These are phyloP conservation scores for Colletotrichum coccodes DNA, from an alignment of 2,329 filamentous ascomycete genomes.

Conservation along the genomic window DNA sequence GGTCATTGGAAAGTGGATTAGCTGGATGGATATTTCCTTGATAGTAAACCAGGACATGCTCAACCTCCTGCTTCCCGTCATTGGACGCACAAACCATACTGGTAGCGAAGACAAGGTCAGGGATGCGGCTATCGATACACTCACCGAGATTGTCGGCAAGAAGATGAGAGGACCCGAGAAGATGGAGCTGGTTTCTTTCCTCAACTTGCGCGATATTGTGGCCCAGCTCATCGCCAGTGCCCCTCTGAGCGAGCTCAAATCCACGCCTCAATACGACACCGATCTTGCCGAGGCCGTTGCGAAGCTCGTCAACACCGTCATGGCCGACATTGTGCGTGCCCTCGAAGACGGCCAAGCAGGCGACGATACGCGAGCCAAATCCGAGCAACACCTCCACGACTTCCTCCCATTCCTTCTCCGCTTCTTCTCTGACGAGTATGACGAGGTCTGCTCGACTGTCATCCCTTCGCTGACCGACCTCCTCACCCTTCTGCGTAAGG, in stretches of 20 bases:
- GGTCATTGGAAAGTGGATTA: slow-evolving; percentile 96
- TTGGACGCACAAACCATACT: slow-evolving; percentile 75
- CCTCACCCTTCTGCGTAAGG: slow-evolving; percentile 87
- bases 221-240: slow-evolving; percentile 87
- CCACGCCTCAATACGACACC: slow-evolving; percentile 89
- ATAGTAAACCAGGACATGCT: slow-evolving; percentile 93
- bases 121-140: slow-evolving; percentile 91
- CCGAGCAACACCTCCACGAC: slow-evolving; percentile 82
- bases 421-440: slow-evolving; percentile 97
- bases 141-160: slow-evolving; percentile 96
- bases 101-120: slow-evolving; percentile 81
- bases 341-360: slow-evolving; percentile 75
- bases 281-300: slow-evolving; percentile 95
- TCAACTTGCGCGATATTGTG: slow-evolving; percentile 88
- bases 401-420: slow-evolving; percentile 90
- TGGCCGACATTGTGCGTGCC: slow-evolving; percentile 87
- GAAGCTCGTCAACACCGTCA: slow-evolving; percentile 91
- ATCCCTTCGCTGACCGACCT: slow-evolving; percentile 94
- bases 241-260: slow-evolving; percentile 80
- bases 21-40: slow-evolving; percentile 97
- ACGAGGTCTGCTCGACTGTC: slow-evolving; percentile 96
- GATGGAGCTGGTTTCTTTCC: slow-evolving; percentile 90
- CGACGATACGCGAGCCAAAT: slow-evolving; percentile 74
- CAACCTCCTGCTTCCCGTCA: slow-evolving; percentile 83
- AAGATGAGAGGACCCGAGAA: slow-evolving; percentile 97